These are phyloP conservation scores for Lipomyces yamanashiensis DNA, from an alignment of 805 yeast genomes.

Conservation along the genomic window DNA sequence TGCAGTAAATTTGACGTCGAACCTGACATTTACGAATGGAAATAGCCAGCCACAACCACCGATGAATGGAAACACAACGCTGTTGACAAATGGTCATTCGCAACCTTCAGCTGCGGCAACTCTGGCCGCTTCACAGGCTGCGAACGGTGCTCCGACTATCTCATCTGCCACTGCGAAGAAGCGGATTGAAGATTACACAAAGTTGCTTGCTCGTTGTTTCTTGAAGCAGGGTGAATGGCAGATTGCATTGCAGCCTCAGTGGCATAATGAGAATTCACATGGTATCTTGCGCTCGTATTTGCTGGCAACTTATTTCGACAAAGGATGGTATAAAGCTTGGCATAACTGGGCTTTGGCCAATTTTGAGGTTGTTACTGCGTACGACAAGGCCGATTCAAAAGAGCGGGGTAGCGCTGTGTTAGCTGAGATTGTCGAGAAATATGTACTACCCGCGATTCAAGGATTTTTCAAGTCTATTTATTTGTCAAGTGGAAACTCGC, in stretches of 20 bases:
- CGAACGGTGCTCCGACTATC: not conserved
- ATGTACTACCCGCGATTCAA: slow-evolving; percentile 92
- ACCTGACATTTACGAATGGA: slow-evolving; percentile 6
- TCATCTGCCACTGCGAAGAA: slow-evolving; percentile 38
- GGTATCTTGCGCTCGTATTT: slow-evolving; percentile 89
- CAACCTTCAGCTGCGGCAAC: slow-evolving; percentile 11
- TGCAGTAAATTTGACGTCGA: not conserved
- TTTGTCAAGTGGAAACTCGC: slow-evolving; percentile 78
- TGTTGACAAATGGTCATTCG: slow-evolving; percentile 1
- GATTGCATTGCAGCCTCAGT: slow-evolving; percentile 72
- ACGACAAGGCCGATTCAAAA: slow-evolving; percentile 41
- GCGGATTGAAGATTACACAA: slow-evolving; percentile 81
- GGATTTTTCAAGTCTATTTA: slow-evolving; percentile 96
- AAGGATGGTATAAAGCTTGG: slow-evolving; percentile 97
- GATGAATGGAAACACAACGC: slow-evolving; percentile 2
- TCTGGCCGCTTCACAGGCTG: slow-evolving; percentile 11
- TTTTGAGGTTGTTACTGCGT: slow-evolving; percentile 85
- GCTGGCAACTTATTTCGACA: slow-evolving; percentile 92
- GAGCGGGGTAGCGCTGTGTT: slow-evolving; percentile 33
- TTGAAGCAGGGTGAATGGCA: slow-evolving; percentile 99
- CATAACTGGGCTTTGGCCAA: slow-evolving; percentile 99
- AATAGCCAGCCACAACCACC: slow-evolving; percentile 4
- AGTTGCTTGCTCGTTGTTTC: slow-evolving; percentile 87
- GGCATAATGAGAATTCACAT: slow-evolving; percentile 64
- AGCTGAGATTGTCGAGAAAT: slow-evolving; percentile 67